Evolutionary conservation across 257 asterid species (phyloP).

Genomic region (Solanum pinnatisectum): DNA sequence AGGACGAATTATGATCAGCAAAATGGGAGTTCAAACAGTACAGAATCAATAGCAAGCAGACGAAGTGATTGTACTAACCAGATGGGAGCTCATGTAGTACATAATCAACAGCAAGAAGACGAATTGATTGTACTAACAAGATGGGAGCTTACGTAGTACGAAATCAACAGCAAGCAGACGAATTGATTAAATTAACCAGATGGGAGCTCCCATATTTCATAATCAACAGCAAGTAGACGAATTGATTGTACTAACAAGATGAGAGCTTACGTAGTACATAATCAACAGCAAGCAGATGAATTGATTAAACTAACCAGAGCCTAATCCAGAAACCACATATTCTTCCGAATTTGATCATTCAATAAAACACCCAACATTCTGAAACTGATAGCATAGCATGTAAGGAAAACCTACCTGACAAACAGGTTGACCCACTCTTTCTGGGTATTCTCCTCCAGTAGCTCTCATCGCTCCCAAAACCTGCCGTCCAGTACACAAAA

Average conservation of each 20-base stretch:
- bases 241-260: background rate
- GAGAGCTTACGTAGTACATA: background rate
- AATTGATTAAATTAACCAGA: background rate
- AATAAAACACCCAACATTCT: background rate
- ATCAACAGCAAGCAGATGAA: background rate
- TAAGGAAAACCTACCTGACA: slow-evolving; percentile 51
- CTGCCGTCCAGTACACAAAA: slow-evolving; percentile 22
- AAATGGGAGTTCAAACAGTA: slow-evolving; percentile 5
- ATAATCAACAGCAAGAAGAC: slow-evolving; percentile 10
- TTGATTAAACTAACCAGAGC: background rate
- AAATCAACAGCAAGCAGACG: background rate
- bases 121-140: background rate
- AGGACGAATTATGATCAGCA: slow-evolving; percentile 18
- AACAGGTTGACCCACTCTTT: slow-evolving; percentile 66
- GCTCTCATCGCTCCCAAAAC: slow-evolving; percentile 62
- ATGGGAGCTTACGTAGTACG: background rate
- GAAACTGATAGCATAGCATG: background rate
- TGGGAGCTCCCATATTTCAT: background rate
- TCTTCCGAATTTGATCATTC: background rate
- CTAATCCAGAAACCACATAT: background rate
- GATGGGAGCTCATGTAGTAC: background rate
- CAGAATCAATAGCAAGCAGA: background rate
- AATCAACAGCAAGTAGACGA: slow-evolving; percentile 12
- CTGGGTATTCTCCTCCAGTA: slow-evolving; percentile 65
- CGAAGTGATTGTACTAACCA: slow-evolving; percentile 4